These are phyloP conservation scores for Hirschfeldia incana DNA, from an alignment of 345 rosid species.

Conservation along the genomic window DNA sequence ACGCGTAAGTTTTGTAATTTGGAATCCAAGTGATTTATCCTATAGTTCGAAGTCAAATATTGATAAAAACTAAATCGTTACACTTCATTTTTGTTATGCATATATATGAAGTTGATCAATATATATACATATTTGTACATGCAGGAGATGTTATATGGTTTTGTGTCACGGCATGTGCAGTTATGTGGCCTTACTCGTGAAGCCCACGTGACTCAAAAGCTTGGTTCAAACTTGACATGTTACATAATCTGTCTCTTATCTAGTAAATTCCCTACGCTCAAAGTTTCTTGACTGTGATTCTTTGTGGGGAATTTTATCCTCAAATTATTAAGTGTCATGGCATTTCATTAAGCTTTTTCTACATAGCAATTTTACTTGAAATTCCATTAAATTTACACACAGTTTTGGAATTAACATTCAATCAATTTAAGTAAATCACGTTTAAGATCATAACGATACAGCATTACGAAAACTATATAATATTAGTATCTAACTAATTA, in stretches of 20 bases:
- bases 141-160: constrained; percentile 62
- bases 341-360: neutral
- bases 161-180: constrained; percentile 53
- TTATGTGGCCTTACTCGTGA: constrained; percentile 48
- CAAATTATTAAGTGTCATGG: neutral
- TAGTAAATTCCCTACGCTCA: neutral
- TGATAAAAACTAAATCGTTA: neutral
- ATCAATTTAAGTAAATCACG: neutral
- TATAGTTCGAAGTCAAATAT: constrained; percentile 18
- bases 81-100: constrained; percentile 2
- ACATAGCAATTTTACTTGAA: neutral
- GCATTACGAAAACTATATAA: neutral
- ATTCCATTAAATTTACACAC: neutral
- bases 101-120: neutral
- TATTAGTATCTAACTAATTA: neutral
- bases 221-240: constrained; percentile 33
- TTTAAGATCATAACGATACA: neutral
- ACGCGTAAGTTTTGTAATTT: constrained; percentile 21
- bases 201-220: constrained; percentile 62
- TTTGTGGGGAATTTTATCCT: neutral
- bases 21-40: constrained; percentile 16
- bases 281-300: neutral
- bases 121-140: neutral
- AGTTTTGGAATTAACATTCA: neutral
- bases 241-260: constrained; percentile 2